Conservation (phyloP, 129 eudicot species). For the Chrysanthemum lavandulifolium region DNA sequence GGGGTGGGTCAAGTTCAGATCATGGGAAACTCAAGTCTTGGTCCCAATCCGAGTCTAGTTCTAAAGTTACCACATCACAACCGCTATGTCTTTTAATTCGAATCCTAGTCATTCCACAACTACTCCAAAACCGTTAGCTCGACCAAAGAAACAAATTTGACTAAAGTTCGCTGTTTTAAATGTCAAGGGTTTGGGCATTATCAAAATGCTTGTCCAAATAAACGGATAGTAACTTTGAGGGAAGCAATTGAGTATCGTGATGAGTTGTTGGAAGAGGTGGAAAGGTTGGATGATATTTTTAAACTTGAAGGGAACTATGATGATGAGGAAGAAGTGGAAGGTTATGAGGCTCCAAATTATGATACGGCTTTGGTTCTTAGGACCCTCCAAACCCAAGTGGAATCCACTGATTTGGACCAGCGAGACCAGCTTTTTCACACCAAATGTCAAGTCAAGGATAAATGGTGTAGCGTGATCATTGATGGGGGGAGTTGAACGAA, state of each 20-base stretch:
- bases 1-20: not conserved
- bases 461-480: too few species aligned
- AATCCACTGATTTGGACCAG: not conserved
- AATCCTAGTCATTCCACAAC: not conserved
- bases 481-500: too few species aligned
- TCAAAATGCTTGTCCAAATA: conserved; percentile 8
- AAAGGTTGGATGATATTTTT: too few species aligned
- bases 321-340: not conserved
- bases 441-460: too few species aligned
- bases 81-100: not conserved
- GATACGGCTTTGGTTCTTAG: conserved; percentile 1
- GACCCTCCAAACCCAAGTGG: not conserved
- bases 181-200: conserved; percentile 7
- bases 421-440: not conserved
- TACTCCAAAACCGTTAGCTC: not conserved
- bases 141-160: not conserved
- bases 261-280: too few species aligned
- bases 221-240: too few species aligned
- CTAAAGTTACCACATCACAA: not conserved
- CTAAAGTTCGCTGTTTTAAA: conserved; percentile 2
- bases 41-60: not conserved
- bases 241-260: too few species aligned
- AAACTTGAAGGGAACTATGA: not conserved
- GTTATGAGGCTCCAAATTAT: not conserved
- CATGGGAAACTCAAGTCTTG: not conserved